Conservation (phyloP, 1,284 basidiomycete genomes). For the Thecaphora thlaspeos region DNA sequence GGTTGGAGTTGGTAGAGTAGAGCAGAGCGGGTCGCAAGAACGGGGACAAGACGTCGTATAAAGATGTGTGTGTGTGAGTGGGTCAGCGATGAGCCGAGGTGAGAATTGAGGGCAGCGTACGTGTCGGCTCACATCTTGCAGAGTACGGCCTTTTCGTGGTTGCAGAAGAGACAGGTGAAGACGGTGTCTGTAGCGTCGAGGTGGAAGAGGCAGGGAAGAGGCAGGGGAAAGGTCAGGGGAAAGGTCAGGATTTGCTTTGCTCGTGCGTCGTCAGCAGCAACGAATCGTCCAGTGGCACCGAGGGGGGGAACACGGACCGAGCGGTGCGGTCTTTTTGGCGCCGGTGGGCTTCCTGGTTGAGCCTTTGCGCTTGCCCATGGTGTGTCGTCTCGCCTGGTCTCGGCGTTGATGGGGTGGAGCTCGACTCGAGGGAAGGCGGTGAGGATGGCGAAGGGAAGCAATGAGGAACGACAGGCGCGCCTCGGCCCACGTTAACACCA, state of each 20-base stretch:
- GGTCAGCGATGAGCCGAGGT: constrained; percentile 66
- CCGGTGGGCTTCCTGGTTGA: constrained; percentile 43
- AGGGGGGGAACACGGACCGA: too few species aligned
- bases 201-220: background rate
- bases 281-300: too few species aligned
- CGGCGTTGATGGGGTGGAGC: too few species aligned
- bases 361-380: constrained; percentile 51
- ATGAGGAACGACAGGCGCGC: too few species aligned
- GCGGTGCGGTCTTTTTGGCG: constrained; percentile 41
- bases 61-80: too few species aligned
- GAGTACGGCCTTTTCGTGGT: constrained; percentile 83
- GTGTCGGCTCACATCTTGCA: constrained; percentile 73
- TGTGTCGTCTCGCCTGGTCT: too few species aligned
- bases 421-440: background rate
- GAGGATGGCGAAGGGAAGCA: background rate
- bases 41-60: too few species aligned
- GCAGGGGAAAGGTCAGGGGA: background rate
- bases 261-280: too few species aligned
- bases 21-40: too few species aligned
- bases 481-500: too few species aligned
- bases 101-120: constrained; percentile 75
- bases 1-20: background rate
- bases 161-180: constrained; percentile 71
- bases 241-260: too few species aligned
- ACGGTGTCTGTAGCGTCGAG: constrained; percentile 49